A percentile compares a stretch with the other conserved stretches of the same genome.
These are phyloP conservation scores for Suillus spraguei DNA, from an alignment of 768 basidiomycete genomes.

Conservation along the genomic window DNA sequence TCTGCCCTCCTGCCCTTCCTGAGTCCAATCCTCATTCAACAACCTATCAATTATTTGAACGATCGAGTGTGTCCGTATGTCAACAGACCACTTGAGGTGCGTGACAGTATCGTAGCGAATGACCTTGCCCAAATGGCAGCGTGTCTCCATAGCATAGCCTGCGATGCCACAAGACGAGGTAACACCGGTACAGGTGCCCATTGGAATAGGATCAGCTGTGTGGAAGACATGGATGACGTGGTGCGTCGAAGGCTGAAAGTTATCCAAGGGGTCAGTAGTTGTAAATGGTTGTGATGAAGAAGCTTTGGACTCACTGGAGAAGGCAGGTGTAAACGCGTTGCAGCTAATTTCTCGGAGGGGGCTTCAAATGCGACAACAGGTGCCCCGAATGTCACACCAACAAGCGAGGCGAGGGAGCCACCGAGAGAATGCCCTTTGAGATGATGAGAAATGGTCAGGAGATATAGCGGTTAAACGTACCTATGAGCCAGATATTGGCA, in stretches of 20 bases:
- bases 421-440: conserved; percentile 74
- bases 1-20: conserved; percentile 38
- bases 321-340: conserved; percentile 83
- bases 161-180: conserved; percentile 77
- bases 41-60: conserved; percentile 69
- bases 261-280: conserved; percentile 10
- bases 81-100: conserved; percentile 78
- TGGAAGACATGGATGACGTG: conserved; percentile 90
- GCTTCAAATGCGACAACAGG: conserved; percentile 93
- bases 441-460: background rate
- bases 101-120: conserved; percentile 86
- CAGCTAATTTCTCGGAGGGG: conserved; percentile 71
- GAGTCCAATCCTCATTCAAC: conserved; percentile 54
- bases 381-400: conserved; percentile 89
- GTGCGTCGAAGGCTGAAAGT: conserved; percentile 59
- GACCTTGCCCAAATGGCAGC: conserved; percentile 86
- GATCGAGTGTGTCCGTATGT: conserved; percentile 72
- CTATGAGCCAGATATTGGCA: conserved; percentile 87
- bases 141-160: conserved; percentile 85
- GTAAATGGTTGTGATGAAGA: background rate
- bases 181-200: conserved; percentile 80
- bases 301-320: conserved; percentile 57
- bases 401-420: conserved; percentile 79
- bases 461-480: conserved; percentile 34
- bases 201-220: conserved; percentile 92